Conservation (phyloP, 2,329 filamentous ascomycete species). For the Alternaria sp. region DNA sequence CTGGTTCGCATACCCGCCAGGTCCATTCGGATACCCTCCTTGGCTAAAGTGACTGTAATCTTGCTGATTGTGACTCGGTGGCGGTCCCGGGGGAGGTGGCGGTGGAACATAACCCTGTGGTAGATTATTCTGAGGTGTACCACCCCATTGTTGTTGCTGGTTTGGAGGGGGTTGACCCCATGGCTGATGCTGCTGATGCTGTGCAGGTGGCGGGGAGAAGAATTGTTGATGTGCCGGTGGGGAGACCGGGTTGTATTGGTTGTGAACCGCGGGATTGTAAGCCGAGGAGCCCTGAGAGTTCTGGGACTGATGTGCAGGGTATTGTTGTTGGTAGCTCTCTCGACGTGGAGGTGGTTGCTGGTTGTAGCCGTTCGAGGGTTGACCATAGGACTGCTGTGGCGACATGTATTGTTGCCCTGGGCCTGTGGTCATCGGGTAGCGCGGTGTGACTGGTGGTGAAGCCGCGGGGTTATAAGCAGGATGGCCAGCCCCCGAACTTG, state of each 20-base stretch:
- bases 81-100: constrained; percentile 69
- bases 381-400: constrained; percentile 35
- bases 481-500: constrained; percentile 36
- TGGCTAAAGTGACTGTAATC: constrained; percentile 61
- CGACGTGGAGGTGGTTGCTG: constrained; percentile 39
- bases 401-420: constrained; percentile 42
- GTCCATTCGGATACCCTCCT: constrained; percentile 59
- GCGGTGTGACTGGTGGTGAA: constrained; percentile 55
- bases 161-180: constrained; percentile 50
- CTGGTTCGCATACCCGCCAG: constrained; percentile 47
- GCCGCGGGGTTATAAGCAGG: constrained; percentile 60
- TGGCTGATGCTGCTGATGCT: constrained; percentile 60
- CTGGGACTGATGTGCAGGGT: constrained; percentile 21
- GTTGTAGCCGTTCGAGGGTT: constrained; percentile 33
- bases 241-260: constrained; percentile 52
- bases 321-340: constrained; percentile 42
- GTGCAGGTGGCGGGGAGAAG: constrained; percentile 56
- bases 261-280: constrained; percentile 54
- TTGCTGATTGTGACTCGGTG: constrained; percentile 58
- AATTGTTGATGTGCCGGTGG: constrained; percentile 65
- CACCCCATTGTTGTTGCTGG: constrained; percentile 60
- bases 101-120: constrained; percentile 71
- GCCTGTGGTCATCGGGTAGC: constrained; percentile 49
- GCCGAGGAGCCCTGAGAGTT: constrained; percentile 32
- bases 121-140: constrained; percentile 60